phyloP scores from a whole-genome alignment of 306 rosid genomes.

The Astragalus membranaceus region DNA sequence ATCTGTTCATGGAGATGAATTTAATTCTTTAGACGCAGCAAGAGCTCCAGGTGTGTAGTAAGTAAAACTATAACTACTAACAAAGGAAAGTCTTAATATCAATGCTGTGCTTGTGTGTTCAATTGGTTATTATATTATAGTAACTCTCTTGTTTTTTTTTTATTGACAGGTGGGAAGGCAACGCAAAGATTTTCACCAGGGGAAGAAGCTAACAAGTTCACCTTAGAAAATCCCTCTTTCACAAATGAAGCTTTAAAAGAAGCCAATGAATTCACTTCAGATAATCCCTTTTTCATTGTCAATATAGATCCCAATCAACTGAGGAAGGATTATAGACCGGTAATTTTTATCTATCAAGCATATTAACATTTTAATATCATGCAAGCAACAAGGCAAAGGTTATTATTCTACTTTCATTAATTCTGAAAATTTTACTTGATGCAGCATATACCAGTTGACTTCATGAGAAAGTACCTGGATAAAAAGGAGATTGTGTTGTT shows the following conservation, averaged over 20 bases:
- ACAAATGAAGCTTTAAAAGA: background rate
- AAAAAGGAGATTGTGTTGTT: background rate
- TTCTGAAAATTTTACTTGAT: no score
- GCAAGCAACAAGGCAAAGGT: no score
- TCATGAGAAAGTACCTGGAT: no score
- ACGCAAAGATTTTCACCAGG: background rate
- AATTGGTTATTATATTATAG: no score
- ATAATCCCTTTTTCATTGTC: slow-evolving; percentile 2
- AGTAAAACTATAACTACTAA: background rate
- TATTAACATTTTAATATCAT: no score
- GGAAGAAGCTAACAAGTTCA: background rate
- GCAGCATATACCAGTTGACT: no score
- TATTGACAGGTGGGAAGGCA: background rate
- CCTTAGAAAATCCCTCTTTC: background rate
- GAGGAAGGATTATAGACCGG: background rate
- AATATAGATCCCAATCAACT: background rate
- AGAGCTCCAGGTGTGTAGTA: background rate
- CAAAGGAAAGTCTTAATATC: background rate
- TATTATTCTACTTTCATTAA: no score
- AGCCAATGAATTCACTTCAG: background rate
- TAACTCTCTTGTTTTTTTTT: no score
- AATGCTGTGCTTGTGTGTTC: no score
- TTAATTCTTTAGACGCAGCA: background rate
- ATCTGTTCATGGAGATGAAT: background rate
- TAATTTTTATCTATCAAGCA: no score